Percentiles rank a stretch among this genome's conserved stretches.
These are phyloP conservation scores for Chalciporus piperatus DNA, from an alignment of 768 basidiomycete species.

Conservation along the genomic window DNA sequence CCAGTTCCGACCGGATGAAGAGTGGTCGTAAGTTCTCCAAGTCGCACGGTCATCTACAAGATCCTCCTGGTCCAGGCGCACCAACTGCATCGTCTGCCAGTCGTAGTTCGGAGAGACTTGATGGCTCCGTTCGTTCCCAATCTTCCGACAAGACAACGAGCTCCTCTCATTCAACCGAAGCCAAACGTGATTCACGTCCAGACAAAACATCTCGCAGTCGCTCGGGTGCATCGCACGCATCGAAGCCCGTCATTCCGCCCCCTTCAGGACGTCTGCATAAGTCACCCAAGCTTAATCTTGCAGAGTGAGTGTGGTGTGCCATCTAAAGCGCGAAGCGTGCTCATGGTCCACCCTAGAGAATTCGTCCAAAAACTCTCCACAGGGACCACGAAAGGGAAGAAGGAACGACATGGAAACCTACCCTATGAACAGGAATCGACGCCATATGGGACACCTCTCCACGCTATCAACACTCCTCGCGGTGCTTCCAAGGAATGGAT, in stretches of 20 bases:
- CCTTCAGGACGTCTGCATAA: conserved; percentile 21
- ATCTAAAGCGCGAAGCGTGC: neutral
- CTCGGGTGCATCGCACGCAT: conserved; percentile 12
- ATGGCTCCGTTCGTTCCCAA: conserved; percentile 10
- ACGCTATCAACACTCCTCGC: conserved; percentile 37
- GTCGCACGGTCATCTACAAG: conserved; percentile 23
- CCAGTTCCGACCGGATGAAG: conserved; percentile 20
- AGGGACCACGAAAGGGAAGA: conserved; percentile 7
- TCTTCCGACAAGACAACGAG: conserved; percentile 12
- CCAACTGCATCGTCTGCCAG: conserved; percentile 9
- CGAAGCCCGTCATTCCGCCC: conserved; percentile 32
- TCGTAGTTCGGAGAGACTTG: conserved; percentile 10
- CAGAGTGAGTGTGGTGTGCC: conserved; percentile 24
- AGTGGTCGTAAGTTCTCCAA: conserved; percentile 15
- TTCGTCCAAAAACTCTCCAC: conserved; percentile 28
- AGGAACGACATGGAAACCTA: neutral
- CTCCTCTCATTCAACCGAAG: conserved; percentile 3
- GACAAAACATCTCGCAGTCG: conserved; percentile 12
- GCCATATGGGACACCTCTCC: conserved; percentile 38
- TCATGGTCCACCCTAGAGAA: conserved; percentile 20
- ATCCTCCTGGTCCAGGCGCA: conserved; percentile 14
- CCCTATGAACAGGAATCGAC: conserved; percentile 15
- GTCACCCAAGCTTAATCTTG: conserved; percentile 20
- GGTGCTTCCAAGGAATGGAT: conserved; percentile 58
- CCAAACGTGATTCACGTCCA: conserved; percentile 7